Conservation (phyloP, 306 rosid genomes). For the Fragaria ananassa region DNA sequence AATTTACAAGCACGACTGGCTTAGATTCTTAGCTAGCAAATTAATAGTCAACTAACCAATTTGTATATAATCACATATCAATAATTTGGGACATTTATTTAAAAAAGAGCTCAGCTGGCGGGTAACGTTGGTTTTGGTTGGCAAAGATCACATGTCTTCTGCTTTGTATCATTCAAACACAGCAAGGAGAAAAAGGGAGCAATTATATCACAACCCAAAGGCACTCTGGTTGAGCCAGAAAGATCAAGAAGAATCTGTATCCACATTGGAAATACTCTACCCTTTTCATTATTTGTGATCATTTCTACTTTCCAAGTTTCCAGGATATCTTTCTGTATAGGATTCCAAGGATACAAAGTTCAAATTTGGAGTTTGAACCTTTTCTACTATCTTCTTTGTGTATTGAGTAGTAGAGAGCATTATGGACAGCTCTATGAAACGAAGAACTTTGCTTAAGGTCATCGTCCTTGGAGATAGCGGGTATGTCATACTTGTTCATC, state of each 20-base stretch:
- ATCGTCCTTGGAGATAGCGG: slow-evolving; percentile 94
- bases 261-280: slow-evolving; percentile 20
- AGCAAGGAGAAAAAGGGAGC: neutral
- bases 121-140: slow-evolving; percentile 53
- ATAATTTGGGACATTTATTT: neutral
- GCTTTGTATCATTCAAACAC: slow-evolving; percentile 35
- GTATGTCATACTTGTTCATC: slow-evolving; percentile 33
- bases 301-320: slow-evolving; percentile 5
- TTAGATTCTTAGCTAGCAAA: neutral
- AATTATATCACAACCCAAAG: slow-evolving; percentile 13
- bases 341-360: neutral
- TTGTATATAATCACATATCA: neutral
- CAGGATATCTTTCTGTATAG: neutral
- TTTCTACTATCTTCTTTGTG: slow-evolving; percentile 7
- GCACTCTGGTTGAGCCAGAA: neutral
- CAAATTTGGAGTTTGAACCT: neutral
- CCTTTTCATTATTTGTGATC: slow-evolving; percentile 28
- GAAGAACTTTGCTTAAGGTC: slow-evolving; percentile 74
- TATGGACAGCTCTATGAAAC: slow-evolving; percentile 54
- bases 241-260: slow-evolving; percentile 36
- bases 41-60: slow-evolving; percentile 22
- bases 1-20: neutral
- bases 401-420: neutral
- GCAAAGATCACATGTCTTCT: slow-evolving; percentile 56
- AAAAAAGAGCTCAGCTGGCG: slow-evolving; percentile 42